Conservation (phyloP, 352 stramenopile species). For the Phytophthora vignae region DNA sequence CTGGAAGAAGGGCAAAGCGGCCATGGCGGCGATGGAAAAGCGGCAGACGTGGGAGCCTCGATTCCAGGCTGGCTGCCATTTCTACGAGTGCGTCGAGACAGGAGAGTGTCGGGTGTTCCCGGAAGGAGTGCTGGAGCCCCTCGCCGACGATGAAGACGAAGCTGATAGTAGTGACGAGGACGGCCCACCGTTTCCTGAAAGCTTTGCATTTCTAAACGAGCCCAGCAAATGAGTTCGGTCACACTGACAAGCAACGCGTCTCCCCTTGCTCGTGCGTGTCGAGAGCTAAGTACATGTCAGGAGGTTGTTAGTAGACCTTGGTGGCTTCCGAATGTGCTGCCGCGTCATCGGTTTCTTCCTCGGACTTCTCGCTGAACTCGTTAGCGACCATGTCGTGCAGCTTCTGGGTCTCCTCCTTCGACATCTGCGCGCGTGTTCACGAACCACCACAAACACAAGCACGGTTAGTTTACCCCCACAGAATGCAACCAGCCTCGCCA, state of each 20-base stretch:
- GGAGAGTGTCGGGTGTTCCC: slow-evolving; percentile 55
- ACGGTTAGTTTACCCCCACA: not conserved
- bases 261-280: not conserved
- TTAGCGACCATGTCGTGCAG: slow-evolving; percentile 63
- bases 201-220: slow-evolving; percentile 76
- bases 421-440: slow-evolving; percentile 58
- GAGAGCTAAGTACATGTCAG: not conserved
- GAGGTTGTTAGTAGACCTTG: slow-evolving; percentile 73
- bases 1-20: slow-evolving; percentile 55
- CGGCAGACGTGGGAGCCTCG: slow-evolving; percentile 57
- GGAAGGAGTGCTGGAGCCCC: slow-evolving; percentile 6
- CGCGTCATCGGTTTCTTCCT: slow-evolving; percentile 36
- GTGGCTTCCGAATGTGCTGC: slow-evolving; percentile 63
- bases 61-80: slow-evolving; percentile 80
- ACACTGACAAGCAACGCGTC: slow-evolving; percentile 1
- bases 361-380: slow-evolving; percentile 60
- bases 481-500: not conserved
- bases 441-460: not conserved
- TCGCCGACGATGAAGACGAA: slow-evolving; percentile 21
- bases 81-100: slow-evolving; percentile 80
- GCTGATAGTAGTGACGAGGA: slow-evolving; percentile 37
- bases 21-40: slow-evolving; percentile 37
- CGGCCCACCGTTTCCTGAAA: slow-evolving; percentile 59
- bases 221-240: slow-evolving; percentile 16
- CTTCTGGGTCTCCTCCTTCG: slow-evolving; percentile 77